Evolutionary conservation across 129 eudicot species (phyloP).

Genomic region (Artemisia annua): DNA sequence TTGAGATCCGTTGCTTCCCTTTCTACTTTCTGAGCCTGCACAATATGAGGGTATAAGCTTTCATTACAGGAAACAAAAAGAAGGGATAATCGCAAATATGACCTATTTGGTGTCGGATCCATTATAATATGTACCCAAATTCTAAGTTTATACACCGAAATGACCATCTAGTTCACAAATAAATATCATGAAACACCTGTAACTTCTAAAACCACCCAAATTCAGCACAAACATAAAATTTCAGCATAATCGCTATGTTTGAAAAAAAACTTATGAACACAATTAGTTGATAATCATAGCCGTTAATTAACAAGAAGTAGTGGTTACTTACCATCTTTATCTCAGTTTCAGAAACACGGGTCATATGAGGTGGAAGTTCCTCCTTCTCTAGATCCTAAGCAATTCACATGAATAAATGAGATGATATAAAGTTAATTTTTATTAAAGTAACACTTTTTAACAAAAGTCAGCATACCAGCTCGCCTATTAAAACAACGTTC

Average conservation of each 20-base stretch:
- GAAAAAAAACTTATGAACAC: no score
- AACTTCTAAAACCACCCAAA: no score
- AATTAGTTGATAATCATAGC: no score
- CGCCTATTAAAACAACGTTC: conserved; percentile 39
- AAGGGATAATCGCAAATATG: background rate
- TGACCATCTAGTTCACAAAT: no score
- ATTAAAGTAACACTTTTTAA: background rate
- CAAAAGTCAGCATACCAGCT: conserved; percentile 30
- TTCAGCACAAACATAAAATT: no score
- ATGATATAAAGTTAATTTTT: background rate
- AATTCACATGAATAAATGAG: conserved; percentile 16
- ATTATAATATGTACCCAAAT: no score
- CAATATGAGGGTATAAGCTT: no score
- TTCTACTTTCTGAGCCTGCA: conserved; percentile 40
- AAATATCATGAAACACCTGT: no score
- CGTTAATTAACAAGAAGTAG: no score
- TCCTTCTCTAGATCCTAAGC: conserved; percentile 78
- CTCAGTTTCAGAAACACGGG: conserved; percentile 70
- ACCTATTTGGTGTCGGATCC: background rate
- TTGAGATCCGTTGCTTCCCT: conserved; percentile 37
- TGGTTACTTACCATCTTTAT: conserved; percentile 64
- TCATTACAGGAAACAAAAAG: background rate
- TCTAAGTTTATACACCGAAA: no score
- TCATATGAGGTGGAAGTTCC: conserved; percentile 94
- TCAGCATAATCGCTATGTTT: no score